Conservation (phyloP, 192 early-diverging fungal species). For the Backusella luteola region DNA sequence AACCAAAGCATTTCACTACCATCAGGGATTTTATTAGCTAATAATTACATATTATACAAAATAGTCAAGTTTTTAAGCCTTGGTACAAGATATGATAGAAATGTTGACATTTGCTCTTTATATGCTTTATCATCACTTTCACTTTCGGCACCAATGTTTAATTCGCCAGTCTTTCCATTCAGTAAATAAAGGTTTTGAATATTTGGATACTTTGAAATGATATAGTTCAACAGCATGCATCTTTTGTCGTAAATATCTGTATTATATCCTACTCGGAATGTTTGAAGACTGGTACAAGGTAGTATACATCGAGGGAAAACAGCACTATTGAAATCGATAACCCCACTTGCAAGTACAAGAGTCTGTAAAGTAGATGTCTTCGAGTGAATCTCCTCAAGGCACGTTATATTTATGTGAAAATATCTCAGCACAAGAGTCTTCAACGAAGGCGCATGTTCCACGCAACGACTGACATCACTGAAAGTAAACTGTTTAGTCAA, state of each 20-base stretch:
- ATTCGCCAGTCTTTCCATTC: not conserved
- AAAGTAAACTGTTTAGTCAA: not conserved
- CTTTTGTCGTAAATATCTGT: not conserved
- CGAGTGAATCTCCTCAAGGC: not conserved
- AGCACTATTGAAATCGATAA: not conserved
- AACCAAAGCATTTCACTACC: not conserved
- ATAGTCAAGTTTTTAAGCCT: not conserved
- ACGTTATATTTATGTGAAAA: not conserved
- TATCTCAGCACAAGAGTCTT: slow-evolving; percentile 1
- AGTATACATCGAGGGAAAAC: not conserved
- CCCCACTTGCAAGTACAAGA: not conserved
- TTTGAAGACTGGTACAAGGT: not conserved
- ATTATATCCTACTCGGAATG: not conserved
- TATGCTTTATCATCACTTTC: not conserved
- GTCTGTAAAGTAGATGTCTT: not conserved
- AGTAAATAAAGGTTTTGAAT: not conserved
- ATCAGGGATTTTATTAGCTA: not conserved
- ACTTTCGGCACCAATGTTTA: not conserved
- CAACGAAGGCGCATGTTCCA: slow-evolving; percentile 2
- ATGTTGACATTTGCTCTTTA: not conserved
- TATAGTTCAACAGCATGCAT: not conserved
- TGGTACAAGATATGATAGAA: not conserved
- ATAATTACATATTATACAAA: not conserved
- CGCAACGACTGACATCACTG: not conserved
- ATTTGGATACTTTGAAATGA: not conserved